Base-by-base conservation (phyloP, 257 asterid genomes). In the Anisodus acutangulus region DNA sequence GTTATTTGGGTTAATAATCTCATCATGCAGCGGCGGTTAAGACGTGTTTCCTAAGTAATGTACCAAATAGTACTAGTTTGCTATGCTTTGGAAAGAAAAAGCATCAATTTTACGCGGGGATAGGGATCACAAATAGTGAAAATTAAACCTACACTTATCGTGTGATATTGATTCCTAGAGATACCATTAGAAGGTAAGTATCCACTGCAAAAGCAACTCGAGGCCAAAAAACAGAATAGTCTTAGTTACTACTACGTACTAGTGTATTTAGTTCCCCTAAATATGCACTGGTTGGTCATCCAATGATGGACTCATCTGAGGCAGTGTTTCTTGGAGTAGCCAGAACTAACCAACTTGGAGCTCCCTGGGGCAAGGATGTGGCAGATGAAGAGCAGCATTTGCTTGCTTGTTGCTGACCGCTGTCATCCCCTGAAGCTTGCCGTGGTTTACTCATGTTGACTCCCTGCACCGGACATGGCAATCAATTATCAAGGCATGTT, bases 271-370 rank as follows among this genome's bases (percentile, higher is more conserved):
- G 45, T 49, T 76, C 45, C 45, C 22, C 63, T 78, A 78, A 53
- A 78, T 59, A 59, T 16, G 66, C 17, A 59, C 66, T 19, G 6
- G 35, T 31, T 31, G 35, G 26, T 84, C 87, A 87, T 80, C 84
- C 90, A 71, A 72, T 89, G 88, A 84, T 86, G 41, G 91, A 92
- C 58, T 91, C 90, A 68, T 89, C 90, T 11, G 93, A 85, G 66
- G 89, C 91, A 13, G 90, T 62, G 79, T 92, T 78, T 81, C 85
- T 92, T 68, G 88, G 86, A 85, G 91, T 83, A 31, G 95, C 90
- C 81, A 94, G 87, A 26, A 97, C 97, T 82, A 92, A 88, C 97
- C 97, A 93, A 71, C 88, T 91, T 6, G 90, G 90, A 60, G 79
- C 88, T 47, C 82, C 89, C 10, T 88, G 45, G 19, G 91, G 78